Evolutionary conservation across 345 rosid genomes (phyloP).

Genomic region (Carallia brachiata): DNA sequence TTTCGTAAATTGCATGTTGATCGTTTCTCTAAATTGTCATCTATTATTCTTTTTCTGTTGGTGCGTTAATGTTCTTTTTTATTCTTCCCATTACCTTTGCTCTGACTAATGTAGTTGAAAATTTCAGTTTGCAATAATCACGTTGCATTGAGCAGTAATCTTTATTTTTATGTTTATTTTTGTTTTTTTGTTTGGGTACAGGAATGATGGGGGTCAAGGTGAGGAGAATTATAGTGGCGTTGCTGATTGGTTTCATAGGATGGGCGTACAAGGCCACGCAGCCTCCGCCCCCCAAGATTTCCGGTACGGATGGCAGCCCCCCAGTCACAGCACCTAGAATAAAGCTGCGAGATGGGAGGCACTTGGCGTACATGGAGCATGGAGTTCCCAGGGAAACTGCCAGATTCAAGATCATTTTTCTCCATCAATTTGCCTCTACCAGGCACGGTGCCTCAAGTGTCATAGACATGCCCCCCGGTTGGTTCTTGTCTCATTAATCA

Average conservation of each 20-base stretch:
- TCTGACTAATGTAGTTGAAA: too few species aligned
- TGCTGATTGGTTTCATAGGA: conserved; percentile 1
- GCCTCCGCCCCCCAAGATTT: conserved; percentile 23
- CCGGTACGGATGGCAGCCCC: conserved; percentile 19
- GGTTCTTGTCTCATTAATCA: not conserved
- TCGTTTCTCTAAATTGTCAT: too few species aligned
- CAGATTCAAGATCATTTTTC: conserved; percentile 15
- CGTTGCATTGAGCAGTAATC: too few species aligned
- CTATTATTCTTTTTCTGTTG: too few species aligned
- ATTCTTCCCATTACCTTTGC: too few species aligned
- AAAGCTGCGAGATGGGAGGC: conserved; percentile 26
- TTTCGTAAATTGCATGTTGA: too few species aligned
- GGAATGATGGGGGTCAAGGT: too few species aligned
- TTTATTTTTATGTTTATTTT: too few species aligned
- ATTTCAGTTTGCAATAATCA: too few species aligned
- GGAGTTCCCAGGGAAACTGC: conserved; percentile 24
- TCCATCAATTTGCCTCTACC: conserved; percentile 20
- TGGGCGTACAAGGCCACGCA: conserved; percentile 13
- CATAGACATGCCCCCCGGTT: conserved; percentile 4
- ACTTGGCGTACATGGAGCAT: conserved; percentile 21
- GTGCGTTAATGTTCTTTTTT: too few species aligned
- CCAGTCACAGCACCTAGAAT: conserved; percentile 25
- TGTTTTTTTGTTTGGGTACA: too few species aligned
- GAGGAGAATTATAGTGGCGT: not conserved
- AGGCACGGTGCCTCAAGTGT: conserved; percentile 7